Percentiles rank a stretch among this genome's conserved stretches.
Evolutionary conservation across 176 grass and related monocot species (phyloP).

Genomic region (Areca catechu): DNA sequence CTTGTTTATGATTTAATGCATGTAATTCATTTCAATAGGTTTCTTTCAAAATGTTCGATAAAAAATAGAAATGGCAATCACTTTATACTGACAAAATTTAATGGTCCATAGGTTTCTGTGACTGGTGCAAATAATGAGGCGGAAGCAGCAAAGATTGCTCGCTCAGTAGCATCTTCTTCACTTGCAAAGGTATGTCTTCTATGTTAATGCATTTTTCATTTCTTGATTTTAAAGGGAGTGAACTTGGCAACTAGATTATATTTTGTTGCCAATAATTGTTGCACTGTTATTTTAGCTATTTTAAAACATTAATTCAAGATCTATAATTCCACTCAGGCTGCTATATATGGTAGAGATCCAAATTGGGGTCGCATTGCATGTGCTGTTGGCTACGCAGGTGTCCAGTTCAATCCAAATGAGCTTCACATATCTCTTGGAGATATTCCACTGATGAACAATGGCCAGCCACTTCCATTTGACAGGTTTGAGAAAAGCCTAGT

Average conservation of each 20-base stretch:
- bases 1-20: too few relatives aligned
- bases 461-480: constrained; percentile 86
- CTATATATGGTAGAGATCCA: constrained; percentile 90
- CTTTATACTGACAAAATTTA: too few relatives aligned
- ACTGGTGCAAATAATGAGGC: constrained; percentile 58
- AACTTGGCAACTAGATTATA: too few relatives aligned
- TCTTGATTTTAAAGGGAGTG: too few relatives aligned
- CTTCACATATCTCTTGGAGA: constrained; percentile 82
- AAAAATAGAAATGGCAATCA: too few relatives aligned
- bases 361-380: constrained; percentile 98
- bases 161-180: constrained; percentile 88
- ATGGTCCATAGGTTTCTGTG: constrained; percentile 51
- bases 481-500: constrained; percentile 42
- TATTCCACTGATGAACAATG: constrained; percentile 84
- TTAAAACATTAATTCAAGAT: constrained; percentile 6
- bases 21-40: too few relatives aligned
- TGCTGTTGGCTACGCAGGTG: constrained; percentile 77
- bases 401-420: constrained; percentile 52
- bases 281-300: constrained; percentile 2
- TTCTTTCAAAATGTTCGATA: too few relatives aligned
- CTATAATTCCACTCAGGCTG: constrained; percentile 41
- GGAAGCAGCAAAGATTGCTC: constrained; percentile 77
- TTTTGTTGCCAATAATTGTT: too few relatives aligned
- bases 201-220: neutral
- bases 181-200: constrained; percentile 78